Evolutionary conservation across 148 eudicot species (phyloP), one percentile per base, ranked within the genome.

Genomic region (Talinum fruticosum): DNA sequence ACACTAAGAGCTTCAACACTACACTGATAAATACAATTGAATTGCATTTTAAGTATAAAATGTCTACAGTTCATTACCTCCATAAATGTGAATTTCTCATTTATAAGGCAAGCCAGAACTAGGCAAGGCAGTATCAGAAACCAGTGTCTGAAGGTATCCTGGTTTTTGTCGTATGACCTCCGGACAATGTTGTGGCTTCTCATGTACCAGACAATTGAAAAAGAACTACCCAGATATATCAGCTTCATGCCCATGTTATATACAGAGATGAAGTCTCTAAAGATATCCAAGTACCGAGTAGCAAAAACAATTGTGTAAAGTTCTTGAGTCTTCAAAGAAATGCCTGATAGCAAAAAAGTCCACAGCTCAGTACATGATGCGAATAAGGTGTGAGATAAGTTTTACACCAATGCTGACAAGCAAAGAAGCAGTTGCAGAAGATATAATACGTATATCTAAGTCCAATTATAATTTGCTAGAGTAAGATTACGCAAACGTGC

Each of bases 261-360:
- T 72, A 96, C 80, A 6, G 99, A 96, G 79, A 91, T 83, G 84
- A 84, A 93, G 75, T 85, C 89, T 0, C 94, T 91, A 76, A 96
- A 91, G 61, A 96, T 83, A 84, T 96, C 99, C 88, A 96, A 78
- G 89, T 96, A 96, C 77, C 99, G 99, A 86, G 94, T 91, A 29
- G 89, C 91, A 82, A 93, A 96, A 29, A 96, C 97, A 79, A 96
- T 66, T n/a, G 97, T 95, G 84, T 90, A 93, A 54, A 96, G 97
- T 79, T 96, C 99, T 81, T 96, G 99, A 69, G 97, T 93, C 90
- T 91, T 96, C 87, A 96, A 82, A 12, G 99, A 96, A 80, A 96
- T 73, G 69, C 99, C 99, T 96, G 86, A 75, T 5, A 77, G 51
- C 19, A n/a, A 68, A 77, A 24, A 38, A n/a, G 61, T 41, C 33